These are phyloP conservation scores for Microbotryum scabiosae DNA, from an alignment of 1,284 basidiomycete genomes.

Conservation along the genomic window DNA sequence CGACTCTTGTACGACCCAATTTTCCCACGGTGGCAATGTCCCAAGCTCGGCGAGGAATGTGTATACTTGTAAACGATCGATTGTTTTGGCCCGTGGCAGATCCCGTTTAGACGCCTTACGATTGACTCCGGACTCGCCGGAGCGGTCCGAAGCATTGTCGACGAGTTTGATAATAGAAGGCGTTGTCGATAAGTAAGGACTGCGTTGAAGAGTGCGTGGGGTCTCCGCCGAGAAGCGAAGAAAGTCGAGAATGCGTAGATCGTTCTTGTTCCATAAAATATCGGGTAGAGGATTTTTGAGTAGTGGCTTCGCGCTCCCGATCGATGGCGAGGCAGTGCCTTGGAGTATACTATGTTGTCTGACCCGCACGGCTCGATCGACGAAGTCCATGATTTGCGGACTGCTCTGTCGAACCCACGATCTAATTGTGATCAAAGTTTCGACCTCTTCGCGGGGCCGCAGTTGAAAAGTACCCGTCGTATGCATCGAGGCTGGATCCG, in stretches of 20 bases:
- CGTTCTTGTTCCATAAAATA: constrained; percentile 48
- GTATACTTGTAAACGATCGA: constrained; percentile 34
- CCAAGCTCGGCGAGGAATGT: constrained; percentile 19
- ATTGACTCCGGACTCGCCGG: constrained; percentile 30
- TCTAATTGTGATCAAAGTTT: constrained; percentile 51
- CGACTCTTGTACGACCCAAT: constrained; percentile 19
- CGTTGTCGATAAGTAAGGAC: constrained; percentile 53
- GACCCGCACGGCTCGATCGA: constrained; percentile 49
- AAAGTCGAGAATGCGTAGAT: constrained; percentile 58
- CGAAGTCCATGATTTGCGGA: constrained; percentile 51
- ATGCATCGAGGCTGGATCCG: constrained; percentile 52
- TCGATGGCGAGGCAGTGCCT: constrained; percentile 33
- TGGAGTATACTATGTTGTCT: not conserved
- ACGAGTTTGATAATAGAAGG: constrained; percentile 54
- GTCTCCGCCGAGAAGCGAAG: constrained; percentile 56
- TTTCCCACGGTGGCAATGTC: constrained; percentile 18
- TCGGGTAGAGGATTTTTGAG: constrained; percentile 31
- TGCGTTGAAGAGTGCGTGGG: constrained; percentile 53
- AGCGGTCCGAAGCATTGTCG: constrained; percentile 9
- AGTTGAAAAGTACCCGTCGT: constrained; percentile 56
- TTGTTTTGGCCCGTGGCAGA: constrained; percentile 35
- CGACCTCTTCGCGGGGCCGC: constrained; percentile 56
- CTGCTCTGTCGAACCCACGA: constrained; percentile 46
- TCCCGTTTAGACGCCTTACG: constrained; percentile 34
- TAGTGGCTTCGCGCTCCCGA: constrained; percentile 31